These are phyloP conservation scores for Alternaria incomplexa DNA, from an alignment of 2,329 filamentous ascomycete genomes.

Conservation along the genomic window DNA sequence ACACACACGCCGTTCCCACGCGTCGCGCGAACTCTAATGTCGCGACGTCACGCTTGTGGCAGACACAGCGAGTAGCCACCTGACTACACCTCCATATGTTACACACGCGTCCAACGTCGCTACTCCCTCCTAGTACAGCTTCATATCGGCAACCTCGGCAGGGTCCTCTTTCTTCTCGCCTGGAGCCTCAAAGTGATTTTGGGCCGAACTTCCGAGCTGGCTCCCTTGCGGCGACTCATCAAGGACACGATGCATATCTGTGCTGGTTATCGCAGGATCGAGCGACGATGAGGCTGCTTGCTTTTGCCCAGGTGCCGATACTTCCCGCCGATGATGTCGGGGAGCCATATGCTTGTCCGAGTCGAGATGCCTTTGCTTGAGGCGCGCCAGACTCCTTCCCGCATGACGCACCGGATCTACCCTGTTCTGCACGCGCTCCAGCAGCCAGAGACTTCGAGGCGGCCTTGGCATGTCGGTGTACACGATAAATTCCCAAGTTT, in stretches of 20 bases:
- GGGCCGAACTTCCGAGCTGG: not conserved
- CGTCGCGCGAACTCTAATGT: not conserved
- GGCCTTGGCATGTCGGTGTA: constrained; percentile 3
- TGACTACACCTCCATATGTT: not conserved
- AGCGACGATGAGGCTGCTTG: not conserved
- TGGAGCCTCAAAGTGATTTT: not conserved
- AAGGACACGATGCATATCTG: not conserved
- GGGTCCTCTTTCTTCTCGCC: not conserved
- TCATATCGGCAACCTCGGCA: not conserved
- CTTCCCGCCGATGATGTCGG: not conserved
- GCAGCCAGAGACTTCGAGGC: not conserved
- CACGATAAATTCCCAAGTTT: not conserved
- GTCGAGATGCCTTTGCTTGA: not conserved
- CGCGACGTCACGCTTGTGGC: not conserved
- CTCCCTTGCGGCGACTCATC: not conserved
- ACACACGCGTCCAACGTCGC: not conserved
- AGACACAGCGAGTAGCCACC: not conserved
- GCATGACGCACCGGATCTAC: constrained; percentile 6
- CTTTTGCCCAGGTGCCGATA: not conserved
- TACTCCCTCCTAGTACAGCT: not conserved
- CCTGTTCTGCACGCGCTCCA: not conserved
- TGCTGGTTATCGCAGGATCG: not conserved
- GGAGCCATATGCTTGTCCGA: constrained; percentile 7
- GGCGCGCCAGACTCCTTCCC: not conserved
- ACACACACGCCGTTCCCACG: not conserved